Percentiles rank a stretch among this genome's conserved stretches.
These are phyloP conservation scores for Aspergillus bertholletiae DNA, from an alignment of 495 filamentous ascomycete genomes.

Conservation along the genomic window DNA sequence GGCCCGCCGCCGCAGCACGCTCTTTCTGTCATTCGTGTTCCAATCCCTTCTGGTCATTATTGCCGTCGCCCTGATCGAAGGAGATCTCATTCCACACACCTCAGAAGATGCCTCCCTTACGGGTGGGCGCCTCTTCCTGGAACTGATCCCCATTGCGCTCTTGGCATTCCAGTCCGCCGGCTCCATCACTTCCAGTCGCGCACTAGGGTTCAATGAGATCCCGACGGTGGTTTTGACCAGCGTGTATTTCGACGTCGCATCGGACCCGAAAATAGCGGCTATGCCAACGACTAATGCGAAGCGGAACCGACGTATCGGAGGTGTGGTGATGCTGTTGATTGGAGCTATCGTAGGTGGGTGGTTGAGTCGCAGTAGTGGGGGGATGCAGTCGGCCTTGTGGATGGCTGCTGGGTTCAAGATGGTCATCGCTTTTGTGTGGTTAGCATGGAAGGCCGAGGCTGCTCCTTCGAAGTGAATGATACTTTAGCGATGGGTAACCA, in stretches of 20 bases:
- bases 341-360: constrained; percentile 64
- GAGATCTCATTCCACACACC: constrained; percentile 41
- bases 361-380: constrained; percentile 53
- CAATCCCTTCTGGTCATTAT: constrained; percentile 55
- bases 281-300: constrained; percentile 53
- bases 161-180: constrained; percentile 70
- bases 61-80: constrained; percentile 55
- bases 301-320: constrained; percentile 58
- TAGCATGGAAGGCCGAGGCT: constrained; percentile 12
- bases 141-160: constrained; percentile 57
- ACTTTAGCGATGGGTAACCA: background rate
- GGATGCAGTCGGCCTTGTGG: constrained; percentile 57
- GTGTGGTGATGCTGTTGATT: constrained; percentile 52
- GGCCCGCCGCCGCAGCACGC: constrained; percentile 46
- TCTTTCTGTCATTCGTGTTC: constrained; percentile 54
- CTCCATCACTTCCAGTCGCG: constrained; percentile 61
- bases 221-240: constrained; percentile 72
- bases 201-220: constrained; percentile 64
- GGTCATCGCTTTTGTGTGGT: constrained; percentile 23
- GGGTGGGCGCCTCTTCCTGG: constrained; percentile 35
- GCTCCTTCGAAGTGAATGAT: background rate
- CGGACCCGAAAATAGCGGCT: constrained; percentile 51
- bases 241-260: constrained; percentile 64
- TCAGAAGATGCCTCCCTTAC: constrained; percentile 21
- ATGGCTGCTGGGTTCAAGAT: constrained; percentile 56